These are phyloP conservation scores for Epichloe coenophiala DNA, from an alignment of 2,329 filamentous ascomycete genomes.

Conservation along the genomic window DNA sequence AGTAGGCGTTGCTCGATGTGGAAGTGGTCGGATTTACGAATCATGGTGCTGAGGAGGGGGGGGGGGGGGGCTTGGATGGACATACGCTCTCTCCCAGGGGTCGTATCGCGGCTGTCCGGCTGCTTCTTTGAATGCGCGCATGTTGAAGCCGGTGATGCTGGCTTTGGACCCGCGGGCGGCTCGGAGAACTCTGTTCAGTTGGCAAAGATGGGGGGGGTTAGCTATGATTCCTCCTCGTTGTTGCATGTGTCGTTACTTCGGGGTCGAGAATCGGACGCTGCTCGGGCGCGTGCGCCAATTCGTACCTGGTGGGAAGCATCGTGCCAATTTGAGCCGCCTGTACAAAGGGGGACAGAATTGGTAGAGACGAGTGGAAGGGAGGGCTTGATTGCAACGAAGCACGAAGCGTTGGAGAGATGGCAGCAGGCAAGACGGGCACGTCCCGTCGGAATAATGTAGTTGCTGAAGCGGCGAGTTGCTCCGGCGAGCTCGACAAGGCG, in stretches of 20 bases:
- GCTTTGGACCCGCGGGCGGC: slow-evolving; percentile 41
- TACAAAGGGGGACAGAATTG: background rate
- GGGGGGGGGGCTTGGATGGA: slow-evolving; percentile 13
- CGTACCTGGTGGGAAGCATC: slow-evolving; percentile 28
- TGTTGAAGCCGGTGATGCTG: slow-evolving; percentile 88
- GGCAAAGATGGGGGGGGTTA: background rate
- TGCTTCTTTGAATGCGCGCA: slow-evolving; percentile 63
- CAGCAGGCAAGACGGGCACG: background rate
- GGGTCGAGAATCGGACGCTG: background rate
- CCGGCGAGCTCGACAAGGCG: background rate
- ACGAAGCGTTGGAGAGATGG: background rate
- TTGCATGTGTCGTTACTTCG: background rate
- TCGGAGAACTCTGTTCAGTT: slow-evolving; percentile 29
- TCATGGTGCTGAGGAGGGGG: background rate
- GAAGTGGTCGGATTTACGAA: background rate
- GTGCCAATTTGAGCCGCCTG: slow-evolving; percentile 9
- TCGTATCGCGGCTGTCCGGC: slow-evolving; percentile 50
- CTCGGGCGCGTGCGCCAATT: background rate
- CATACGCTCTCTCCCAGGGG: slow-evolving; percentile 52
- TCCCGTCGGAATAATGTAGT: slow-evolving; percentile 13
- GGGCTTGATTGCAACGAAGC: slow-evolving; percentile 1
- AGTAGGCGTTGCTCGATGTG: background rate
- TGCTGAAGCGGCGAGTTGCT: background rate
- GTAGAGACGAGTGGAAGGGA: background rate
- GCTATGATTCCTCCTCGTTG: background rate